Percentiles rank a stretch among this genome's conserved stretches.
phyloP scores from a whole-genome alignment of 1,284 basidiomycete genomes.

The Trametes hirsuta region DNA sequence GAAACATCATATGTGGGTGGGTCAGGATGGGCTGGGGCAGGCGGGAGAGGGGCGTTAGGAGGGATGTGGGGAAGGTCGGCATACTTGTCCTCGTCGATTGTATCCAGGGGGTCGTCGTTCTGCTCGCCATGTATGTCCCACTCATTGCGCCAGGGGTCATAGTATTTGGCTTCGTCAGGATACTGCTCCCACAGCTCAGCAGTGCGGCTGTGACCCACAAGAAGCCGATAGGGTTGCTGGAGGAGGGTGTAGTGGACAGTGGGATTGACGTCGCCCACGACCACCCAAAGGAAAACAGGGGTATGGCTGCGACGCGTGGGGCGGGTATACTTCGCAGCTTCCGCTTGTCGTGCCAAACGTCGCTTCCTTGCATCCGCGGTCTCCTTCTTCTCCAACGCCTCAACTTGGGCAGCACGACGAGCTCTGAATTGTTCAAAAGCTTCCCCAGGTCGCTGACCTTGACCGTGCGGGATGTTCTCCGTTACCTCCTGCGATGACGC shows the following conservation, averaged over 20 bases:
- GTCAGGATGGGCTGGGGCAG: too few species aligned
- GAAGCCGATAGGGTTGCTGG: not conserved
- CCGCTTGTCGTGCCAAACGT: not conserved
- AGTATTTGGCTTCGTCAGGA: conserved; percentile 1
- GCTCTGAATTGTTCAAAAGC: not conserved
- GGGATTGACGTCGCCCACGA: not conserved
- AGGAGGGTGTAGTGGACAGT: not conserved
- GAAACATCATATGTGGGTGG: too few species aligned
- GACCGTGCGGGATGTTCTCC: not conserved
- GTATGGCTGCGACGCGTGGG: conserved; percentile 6
- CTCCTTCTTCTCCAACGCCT: not conserved
- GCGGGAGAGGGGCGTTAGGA: too few species aligned
- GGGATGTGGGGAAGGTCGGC: too few species aligned
- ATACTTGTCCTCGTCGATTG: not conserved
- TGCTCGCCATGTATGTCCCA: conserved; percentile 3
- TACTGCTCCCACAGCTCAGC: conserved; percentile 8
- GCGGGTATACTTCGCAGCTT: not conserved
- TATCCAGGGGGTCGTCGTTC: too few species aligned
- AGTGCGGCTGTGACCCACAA: not conserved
- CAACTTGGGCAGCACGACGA: not conserved
- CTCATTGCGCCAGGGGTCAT: conserved; percentile 7
- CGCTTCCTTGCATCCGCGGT: not conserved
- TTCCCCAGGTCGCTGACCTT: conserved; percentile 4
- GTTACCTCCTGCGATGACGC: not conserved
- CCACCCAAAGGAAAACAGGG: not conserved